phyloP scores from a whole-genome alignment of 192 early-diverging fungal genomes.

The Gigaspora rosea region DNA sequence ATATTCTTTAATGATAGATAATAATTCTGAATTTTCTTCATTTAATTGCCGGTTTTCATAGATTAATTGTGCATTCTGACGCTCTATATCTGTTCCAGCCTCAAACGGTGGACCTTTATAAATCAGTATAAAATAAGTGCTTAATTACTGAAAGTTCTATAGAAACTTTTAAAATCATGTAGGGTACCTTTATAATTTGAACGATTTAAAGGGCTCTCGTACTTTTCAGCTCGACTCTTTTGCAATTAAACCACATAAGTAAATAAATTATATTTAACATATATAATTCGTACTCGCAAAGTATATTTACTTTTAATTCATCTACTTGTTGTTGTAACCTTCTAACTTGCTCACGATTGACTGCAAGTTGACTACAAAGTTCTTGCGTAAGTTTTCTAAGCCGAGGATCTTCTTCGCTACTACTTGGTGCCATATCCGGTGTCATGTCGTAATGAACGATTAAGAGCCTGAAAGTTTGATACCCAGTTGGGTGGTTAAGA shows the following conservation, averaged over 20 bases:
- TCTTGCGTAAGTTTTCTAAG: slow-evolving; percentile 2
- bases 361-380: slow-evolving; percentile 21
- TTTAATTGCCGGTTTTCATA: slow-evolving; percentile 26
- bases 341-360: neutral
- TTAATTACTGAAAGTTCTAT: neutral
- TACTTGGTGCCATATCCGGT: slow-evolving; percentile 6
- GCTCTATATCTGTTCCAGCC: slow-evolving; percentile 17
- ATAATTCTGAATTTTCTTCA: slow-evolving; percentile 25
- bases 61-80: slow-evolving; percentile 18
- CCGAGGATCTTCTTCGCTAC: slow-evolving; percentile 2
- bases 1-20: slow-evolving; percentile 30
- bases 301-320: neutral
- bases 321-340: neutral
- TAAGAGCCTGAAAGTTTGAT: neutral
- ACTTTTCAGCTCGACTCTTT: slow-evolving; percentile 7
- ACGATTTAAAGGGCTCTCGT: neutral
- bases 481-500: too few relatives aligned
- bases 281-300: neutral
- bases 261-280: neutral
- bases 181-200: slow-evolving; percentile 9
- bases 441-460: neutral
- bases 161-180: neutral
- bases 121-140: neutral
- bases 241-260: neutral
- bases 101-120: slow-evolving; percentile 21